Base-by-base conservation (phyloP, 371 early-diverging fungal species). In the Thermomucor indicae-seudaticae region DNA sequence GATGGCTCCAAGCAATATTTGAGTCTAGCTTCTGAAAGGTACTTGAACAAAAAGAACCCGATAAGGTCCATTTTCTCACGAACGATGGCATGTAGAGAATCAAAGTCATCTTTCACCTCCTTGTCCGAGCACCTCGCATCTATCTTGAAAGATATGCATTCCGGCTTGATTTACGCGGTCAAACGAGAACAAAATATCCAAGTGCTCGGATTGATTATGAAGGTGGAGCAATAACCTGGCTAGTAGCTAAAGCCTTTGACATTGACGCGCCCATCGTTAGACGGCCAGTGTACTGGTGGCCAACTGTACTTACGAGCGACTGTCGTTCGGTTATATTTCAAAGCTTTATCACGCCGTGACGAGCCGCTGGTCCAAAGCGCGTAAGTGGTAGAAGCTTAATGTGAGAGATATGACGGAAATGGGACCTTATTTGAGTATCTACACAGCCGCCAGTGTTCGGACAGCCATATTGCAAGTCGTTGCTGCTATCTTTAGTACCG, bases 1-100 rank as follows among this genome's bases (percentile, higher is more conserved):
- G 74, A 79, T 53, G 80, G 76, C 6, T 76, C 84, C 3, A 79
- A 77, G 25, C 72, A 76, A 35, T 87, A 84, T 48, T 53, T 87
- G 4, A 67, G 78, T 24, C 62, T 83, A 27, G 87, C 87, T 1
- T 72, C 73, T 35, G 84, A 78, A 47, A 63, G 76, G 81, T 78
- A 62, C 25, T 14, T 30, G 10, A 8, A 23, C 5, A 1, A 43
- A 28, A 30, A 11, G 39, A 12, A 31, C 22, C 14, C 22, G 10
- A 40, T 17, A n/a, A n/a, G n/a, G 11, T 22, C 6, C 4, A 35
- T 1, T 2, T 23, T 12, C 10, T 51, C 0, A 8, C 30, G 28
- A 25, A 11, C 27, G 37, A 27, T 37, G 30, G 4, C 5, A 2
- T 23, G 16, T 35, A 43, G 37, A 28, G 46, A 58, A 25, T 54